These are phyloP conservation scores for Salix arbutifolia DNA, from an alignment of 345 rosid species.

Conservation along the genomic window DNA sequence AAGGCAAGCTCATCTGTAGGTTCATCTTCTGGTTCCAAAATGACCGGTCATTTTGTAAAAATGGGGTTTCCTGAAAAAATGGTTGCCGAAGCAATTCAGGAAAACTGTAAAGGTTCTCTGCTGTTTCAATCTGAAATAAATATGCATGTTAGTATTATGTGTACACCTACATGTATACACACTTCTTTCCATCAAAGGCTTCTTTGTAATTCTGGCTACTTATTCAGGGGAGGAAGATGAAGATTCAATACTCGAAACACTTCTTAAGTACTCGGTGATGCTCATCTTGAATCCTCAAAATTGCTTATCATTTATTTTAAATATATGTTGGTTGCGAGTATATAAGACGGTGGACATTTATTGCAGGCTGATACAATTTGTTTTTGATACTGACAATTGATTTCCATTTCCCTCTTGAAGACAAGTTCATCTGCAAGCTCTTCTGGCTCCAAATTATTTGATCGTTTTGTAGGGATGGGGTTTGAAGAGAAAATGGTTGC, in stretches of 20 bases:
- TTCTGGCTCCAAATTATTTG: slow-evolving; percentile 42
- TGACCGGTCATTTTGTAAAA: slow-evolving; percentile 50
- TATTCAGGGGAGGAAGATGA: slow-evolving; percentile 48
- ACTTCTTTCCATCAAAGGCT: background rate
- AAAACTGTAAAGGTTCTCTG: slow-evolving; percentile 46
- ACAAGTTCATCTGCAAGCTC: slow-evolving; percentile 33
- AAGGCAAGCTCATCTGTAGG: slow-evolving; percentile 51
- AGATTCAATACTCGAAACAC: slow-evolving; percentile 47
- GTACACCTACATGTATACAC: background rate
- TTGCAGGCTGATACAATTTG: background rate
- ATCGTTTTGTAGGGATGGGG: slow-evolving; percentile 55
- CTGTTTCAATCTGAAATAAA: background rate
- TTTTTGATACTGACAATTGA: slow-evolving; percentile 1
- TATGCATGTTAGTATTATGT: background rate
- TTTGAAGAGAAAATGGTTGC: slow-evolving; percentile 42
- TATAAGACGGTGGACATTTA: background rate
- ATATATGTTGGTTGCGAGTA: background rate
- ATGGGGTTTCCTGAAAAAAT: slow-evolving; percentile 71
- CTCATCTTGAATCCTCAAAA: slow-evolving; percentile 6
- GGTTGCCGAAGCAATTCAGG: slow-evolving; percentile 55
- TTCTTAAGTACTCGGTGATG: slow-evolving; percentile 51
- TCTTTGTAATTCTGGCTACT: slow-evolving; percentile 9
- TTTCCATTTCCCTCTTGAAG: slow-evolving; percentile 19
- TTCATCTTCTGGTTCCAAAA: slow-evolving; percentile 45
- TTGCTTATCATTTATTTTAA: background rate